A percentile compares a stretch with the other conserved stretches of the same genome.
These are phyloP conservation scores for Talaromyces piceae DNA, from an alignment of 2,329 filamentous ascomycete species.

Conservation along the genomic window DNA sequence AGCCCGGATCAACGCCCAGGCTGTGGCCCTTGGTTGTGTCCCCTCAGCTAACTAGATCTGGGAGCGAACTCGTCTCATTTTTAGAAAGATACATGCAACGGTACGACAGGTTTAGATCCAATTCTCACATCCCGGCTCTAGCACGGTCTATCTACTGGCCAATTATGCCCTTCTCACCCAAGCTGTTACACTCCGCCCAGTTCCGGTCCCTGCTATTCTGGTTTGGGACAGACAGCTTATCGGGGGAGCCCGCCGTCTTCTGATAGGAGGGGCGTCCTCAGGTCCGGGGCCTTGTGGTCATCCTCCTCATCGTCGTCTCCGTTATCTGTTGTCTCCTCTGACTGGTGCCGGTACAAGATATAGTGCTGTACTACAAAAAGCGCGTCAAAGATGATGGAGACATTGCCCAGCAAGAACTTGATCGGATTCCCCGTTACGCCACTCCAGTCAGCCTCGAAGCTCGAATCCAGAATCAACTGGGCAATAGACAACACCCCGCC, in stretches of 20 bases:
- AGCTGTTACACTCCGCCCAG: too few species aligned
- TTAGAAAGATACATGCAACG: too few species aligned
- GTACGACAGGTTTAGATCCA: too few species aligned
- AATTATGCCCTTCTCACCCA: too few species aligned
- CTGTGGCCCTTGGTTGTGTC: neutral
- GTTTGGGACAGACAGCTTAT: too few species aligned
- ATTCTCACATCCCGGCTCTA: too few species aligned
- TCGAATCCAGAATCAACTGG: conserved; percentile 80
- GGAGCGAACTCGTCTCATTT: neutral
- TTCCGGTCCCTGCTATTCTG: too few species aligned
- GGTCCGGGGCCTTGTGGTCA: conserved; percentile 13
- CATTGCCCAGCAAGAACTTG: conserved; percentile 79
- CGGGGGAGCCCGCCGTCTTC: conserved; percentile 5
- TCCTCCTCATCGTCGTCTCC: conserved; percentile 15
- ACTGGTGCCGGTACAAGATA: conserved; percentile 53
- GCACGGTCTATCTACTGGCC: too few species aligned
- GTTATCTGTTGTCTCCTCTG: conserved; percentile 18
- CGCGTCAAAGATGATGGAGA: conserved; percentile 77
- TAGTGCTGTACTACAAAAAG: conserved; percentile 89
- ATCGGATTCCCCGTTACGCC: conserved; percentile 86
- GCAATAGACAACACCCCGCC: conserved; percentile 75
- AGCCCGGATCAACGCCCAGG: neutral
- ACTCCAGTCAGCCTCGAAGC: conserved; percentile 77
- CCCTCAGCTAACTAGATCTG: neutral
- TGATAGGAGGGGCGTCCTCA: conserved; percentile 23